Evolutionary conservation across 2,329 filamentous ascomycete genomes (phyloP).

Genomic region (Domatiomyces globalis): DNA sequence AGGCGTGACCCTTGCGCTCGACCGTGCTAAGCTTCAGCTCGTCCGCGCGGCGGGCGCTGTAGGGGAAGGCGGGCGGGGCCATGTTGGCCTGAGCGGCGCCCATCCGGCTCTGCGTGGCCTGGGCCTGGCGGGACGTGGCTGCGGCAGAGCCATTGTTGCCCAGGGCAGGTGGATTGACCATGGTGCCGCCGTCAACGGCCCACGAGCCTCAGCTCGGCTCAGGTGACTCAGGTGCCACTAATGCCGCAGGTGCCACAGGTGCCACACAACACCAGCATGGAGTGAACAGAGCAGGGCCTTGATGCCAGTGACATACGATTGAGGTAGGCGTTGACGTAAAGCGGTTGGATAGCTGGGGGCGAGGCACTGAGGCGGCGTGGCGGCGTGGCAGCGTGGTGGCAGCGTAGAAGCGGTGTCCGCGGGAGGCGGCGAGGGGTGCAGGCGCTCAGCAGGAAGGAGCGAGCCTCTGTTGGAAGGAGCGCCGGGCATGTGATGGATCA

Average conservation of each 20-base stretch:
- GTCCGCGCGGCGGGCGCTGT: constrained; percentile 50
- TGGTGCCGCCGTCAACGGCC: constrained; percentile 2
- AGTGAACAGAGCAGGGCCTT: background rate
- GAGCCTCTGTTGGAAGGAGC: background rate
- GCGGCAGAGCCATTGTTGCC: constrained; percentile 10
- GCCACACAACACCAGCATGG: background rate
- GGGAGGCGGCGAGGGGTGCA: background rate
- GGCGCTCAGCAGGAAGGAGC: background rate
- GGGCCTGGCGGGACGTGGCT: constrained; percentile 10
- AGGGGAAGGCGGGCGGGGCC: constrained; percentile 37
- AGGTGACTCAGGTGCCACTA: background rate
- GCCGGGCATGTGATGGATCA: background rate
- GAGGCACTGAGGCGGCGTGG: background rate
- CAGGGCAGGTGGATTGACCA: constrained; percentile 17
- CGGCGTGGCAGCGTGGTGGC: too few species aligned
- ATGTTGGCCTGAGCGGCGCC: constrained; percentile 32
- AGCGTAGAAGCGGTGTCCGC: background rate
- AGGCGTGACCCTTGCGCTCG: constrained; percentile 73
- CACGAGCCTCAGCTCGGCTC: background rate
- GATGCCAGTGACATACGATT: background rate
- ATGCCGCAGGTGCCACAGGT: background rate
- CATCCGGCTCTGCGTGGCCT: constrained; percentile 23
- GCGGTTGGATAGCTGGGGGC: background rate
- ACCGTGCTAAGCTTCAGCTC: constrained; percentile 78
- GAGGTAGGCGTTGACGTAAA: too few species aligned